phyloP scores from a whole-genome alignment of 2,329 filamentous ascomycete species.

The Periconia sp. region DNA sequence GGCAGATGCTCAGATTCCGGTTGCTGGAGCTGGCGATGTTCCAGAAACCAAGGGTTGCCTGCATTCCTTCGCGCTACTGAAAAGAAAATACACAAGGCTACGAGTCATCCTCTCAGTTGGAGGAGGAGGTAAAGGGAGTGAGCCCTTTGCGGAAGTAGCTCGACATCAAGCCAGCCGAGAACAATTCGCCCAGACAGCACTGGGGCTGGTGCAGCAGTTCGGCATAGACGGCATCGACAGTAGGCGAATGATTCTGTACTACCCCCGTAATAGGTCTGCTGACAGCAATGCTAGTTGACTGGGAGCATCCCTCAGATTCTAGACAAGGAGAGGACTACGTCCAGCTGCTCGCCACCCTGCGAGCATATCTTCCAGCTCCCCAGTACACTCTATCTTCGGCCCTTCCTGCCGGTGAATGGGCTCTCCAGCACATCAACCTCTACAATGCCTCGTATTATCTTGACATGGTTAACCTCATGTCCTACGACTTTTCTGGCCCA shows the following conservation, averaged over 20 bases:
- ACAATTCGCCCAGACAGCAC: constrained; percentile 73
- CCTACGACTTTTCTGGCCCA: constrained; percentile 78
- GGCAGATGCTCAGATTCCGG: constrained; percentile 74
- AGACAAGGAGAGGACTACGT: constrained; percentile 75
- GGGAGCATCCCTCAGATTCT: constrained; percentile 74
- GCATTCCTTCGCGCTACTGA: constrained; percentile 74
- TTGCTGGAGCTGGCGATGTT: constrained; percentile 63
- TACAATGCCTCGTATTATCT: constrained; percentile 67
- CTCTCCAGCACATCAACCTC: constrained; percentile 73
- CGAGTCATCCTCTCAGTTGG: constrained; percentile 81
- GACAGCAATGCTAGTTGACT: constrained; percentile 67
- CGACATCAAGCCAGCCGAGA: constrained; percentile 65
- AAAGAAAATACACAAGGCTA: constrained; percentile 71
- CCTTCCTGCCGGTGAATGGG: constrained; percentile 70
- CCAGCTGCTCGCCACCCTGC: constrained; percentile 69
- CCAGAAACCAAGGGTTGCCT: constrained; percentile 59
- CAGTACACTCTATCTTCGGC: constrained; percentile 74
- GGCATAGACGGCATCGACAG: constrained; percentile 79
- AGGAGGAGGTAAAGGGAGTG: constrained; percentile 70
- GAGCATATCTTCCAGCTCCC: constrained; percentile 71
- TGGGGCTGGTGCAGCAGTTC: constrained; percentile 71
- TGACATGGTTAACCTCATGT: constrained; percentile 78
- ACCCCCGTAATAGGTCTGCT: constrained; percentile 6
- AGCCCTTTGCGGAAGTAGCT: constrained; percentile 72
- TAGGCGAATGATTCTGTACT: constrained; percentile 49